These are phyloP conservation scores for Canavalia gladiata DNA, from an alignment of 306 rosid species.

Conservation along the genomic window DNA sequence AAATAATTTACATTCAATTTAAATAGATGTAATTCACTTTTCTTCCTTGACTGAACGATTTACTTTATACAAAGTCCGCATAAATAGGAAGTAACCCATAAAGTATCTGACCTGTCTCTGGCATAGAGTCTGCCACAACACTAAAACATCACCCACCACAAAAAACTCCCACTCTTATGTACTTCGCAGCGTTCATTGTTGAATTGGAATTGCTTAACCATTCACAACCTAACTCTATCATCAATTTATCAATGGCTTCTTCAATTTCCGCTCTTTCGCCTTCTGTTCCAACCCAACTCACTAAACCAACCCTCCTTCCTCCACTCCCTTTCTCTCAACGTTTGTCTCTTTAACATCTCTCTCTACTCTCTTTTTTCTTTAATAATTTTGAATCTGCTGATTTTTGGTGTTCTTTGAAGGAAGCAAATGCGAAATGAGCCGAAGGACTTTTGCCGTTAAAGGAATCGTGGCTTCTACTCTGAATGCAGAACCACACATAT, in stretches of 20 bases:
- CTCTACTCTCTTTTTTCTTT: background rate
- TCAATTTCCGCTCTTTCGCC: constrained; percentile 56
- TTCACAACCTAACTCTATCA: too few relatives aligned
- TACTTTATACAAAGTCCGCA: too few relatives aligned
- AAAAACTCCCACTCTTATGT: constrained; percentile 7
- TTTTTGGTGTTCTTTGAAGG: constrained; percentile 58
- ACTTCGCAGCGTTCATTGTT: too few relatives aligned
- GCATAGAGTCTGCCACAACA: constrained; percentile 66
- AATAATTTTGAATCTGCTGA: constrained; percentile 4
- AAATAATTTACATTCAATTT: too few relatives aligned
- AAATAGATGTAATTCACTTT: too few relatives aligned
- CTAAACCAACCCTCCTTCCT: constrained; percentile 49
- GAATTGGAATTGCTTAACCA: too few relatives aligned
- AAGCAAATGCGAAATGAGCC: constrained; percentile 77
- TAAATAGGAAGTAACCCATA: too few relatives aligned
- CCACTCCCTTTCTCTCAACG: constrained; percentile 63
- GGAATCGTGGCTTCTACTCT: constrained; percentile 77
- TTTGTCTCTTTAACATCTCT: constrained; percentile 25
- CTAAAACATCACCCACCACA: constrained; percentile 53
- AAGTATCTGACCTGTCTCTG: constrained; percentile 19
- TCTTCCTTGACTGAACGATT: too few relatives aligned
- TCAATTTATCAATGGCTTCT: constrained; percentile 61
- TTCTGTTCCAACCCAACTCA: constrained; percentile 60
- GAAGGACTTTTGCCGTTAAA: constrained; percentile 69
- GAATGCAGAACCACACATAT: constrained; percentile 53